These are phyloP conservation scores for Penicillium expansum DNA, from an alignment of 2,329 filamentous ascomycete species.

Conservation along the genomic window DNA sequence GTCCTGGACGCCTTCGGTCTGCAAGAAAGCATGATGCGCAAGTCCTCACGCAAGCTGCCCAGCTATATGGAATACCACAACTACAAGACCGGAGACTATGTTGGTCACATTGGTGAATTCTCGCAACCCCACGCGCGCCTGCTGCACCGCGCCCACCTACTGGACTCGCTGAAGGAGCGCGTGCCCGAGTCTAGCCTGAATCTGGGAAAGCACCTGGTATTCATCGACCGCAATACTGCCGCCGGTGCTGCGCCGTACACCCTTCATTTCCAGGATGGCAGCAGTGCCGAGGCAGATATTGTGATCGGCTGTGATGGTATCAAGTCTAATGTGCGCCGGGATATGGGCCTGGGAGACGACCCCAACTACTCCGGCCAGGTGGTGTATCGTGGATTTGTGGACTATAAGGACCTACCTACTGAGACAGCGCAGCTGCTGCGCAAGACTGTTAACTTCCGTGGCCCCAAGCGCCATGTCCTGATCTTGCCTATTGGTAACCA, in stretches of 20 bases:
- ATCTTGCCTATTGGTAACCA: conserved; percentile 40
- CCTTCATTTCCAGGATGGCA: conserved; percentile 47
- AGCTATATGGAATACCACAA: conserved; percentile 33
- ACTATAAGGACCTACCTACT: conserved; percentile 32
- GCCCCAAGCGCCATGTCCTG: conserved; percentile 33
- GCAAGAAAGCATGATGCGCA: conserved; percentile 32
- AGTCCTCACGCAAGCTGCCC: conserved; percentile 34
- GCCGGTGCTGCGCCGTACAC: conserved; percentile 28
- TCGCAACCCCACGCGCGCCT: conserved; percentile 25
- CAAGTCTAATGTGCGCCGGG: conserved; percentile 46
- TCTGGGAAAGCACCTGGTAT: conserved; percentile 28
- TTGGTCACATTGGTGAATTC: conserved; percentile 33
- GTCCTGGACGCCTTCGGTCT: conserved; percentile 35
- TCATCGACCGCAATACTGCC: conserved; percentile 18
- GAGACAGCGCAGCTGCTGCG: conserved; percentile 32
- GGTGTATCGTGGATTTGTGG: conserved; percentile 39
- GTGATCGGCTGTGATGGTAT: conserved; percentile 52
- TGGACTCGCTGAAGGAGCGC: conserved; percentile 37
- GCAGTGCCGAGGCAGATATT: conserved; percentile 41
- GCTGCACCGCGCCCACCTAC: conserved; percentile 35
- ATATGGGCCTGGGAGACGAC: conserved; percentile 28
- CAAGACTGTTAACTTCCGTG: conserved; percentile 37
- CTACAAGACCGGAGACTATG: conserved; percentile 27
- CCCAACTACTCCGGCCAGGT: conserved; percentile 39
- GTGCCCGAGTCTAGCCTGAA: conserved; percentile 27